Base-by-base conservation (phyloP, 805 yeast genomes). In the Kazachstania africana region DNA sequence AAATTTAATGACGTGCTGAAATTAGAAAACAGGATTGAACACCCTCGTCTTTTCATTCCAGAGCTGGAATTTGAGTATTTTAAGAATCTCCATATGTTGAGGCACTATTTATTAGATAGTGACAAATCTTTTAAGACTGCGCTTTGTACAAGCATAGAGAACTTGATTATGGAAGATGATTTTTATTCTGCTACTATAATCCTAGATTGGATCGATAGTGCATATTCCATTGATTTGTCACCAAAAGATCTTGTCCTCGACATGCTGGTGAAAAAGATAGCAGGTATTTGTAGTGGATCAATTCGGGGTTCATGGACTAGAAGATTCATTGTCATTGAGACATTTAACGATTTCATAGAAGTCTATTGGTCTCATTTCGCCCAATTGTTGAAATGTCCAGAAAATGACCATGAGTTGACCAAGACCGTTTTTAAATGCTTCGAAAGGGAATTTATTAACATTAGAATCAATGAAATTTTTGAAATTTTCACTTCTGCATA, bases 381-480 rank as follows among this genome's bases (percentile, higher is more conserved):
- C 3, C 28, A 37, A 22, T 28, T 48, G 13, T 29, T 53, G 5
- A 36, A 38, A 9, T 42, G 47, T 28, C 42, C 45, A 1, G 49
- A 48, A 24, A 50, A 49, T 35, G 49, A 52, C 32, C 53, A 52
- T 34, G 44, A 38, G 12, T 28, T 49, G 10, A 49, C 54, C 1
- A 37, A 42, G 14, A 37, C 40, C 4, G 35, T 53, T 3, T 49
- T 39, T 26, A 35, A 42, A 21, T 39, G 44, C 32, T 49, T 53
- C 32, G 53, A 46, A 21, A 40, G 33, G 12, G 40, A 49, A 16
- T 50, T 49, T 31, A 29, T 50, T 9, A 31, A 38, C 16, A 55
- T 75, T 28, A 58, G 88, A 36, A 70, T 65, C 2, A 43, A 49
- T 2, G 83, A 81, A 44, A 66, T 77, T 13, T 78, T 66, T 43